Evolutionary conservation across 768 basidiomycete species (phyloP).

Genomic region (Lactarius hatsudake): DNA sequence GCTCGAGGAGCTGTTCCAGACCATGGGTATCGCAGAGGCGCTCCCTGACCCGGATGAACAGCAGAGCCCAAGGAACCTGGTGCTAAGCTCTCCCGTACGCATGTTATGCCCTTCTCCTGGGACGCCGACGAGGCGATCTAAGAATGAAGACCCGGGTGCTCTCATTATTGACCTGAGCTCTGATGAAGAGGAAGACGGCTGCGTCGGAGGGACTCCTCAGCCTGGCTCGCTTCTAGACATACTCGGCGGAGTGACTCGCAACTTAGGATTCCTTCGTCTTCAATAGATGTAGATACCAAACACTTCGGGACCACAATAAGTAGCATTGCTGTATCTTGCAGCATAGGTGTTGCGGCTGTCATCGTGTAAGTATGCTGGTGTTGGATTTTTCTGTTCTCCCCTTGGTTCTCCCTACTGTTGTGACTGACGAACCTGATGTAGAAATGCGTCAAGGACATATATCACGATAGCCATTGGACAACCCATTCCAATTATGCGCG

Average conservation of each 20-base stretch:
- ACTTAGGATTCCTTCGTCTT: not conserved
- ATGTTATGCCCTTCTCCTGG: not conserved
- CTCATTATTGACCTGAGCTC: not conserved
- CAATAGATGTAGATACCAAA: not conserved
- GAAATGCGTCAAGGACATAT: not conserved
- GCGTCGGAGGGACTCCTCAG: not conserved
- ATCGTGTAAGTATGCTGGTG: no score
- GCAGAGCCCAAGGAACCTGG: not conserved
- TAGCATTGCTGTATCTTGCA: not conserved
- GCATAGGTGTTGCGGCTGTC: no score
- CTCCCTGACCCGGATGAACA: not conserved
- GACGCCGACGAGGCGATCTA: not conserved
- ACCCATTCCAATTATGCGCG: not conserved
- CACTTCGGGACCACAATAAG: not conserved
- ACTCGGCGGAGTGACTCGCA: not conserved
- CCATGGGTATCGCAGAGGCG: not conserved
- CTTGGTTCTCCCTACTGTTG: not conserved
- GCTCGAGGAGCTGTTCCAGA: not conserved
- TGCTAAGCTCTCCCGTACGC: not conserved
- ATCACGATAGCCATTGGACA: not conserved
- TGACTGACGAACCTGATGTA: not conserved
- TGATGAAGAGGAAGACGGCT: not conserved
- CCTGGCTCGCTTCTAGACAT: not conserved
- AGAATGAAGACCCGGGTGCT: not conserved
- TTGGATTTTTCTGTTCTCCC: no score